Conservation (phyloP, 768 basidiomycete genomes). For the Leccinum broughii region DNA sequence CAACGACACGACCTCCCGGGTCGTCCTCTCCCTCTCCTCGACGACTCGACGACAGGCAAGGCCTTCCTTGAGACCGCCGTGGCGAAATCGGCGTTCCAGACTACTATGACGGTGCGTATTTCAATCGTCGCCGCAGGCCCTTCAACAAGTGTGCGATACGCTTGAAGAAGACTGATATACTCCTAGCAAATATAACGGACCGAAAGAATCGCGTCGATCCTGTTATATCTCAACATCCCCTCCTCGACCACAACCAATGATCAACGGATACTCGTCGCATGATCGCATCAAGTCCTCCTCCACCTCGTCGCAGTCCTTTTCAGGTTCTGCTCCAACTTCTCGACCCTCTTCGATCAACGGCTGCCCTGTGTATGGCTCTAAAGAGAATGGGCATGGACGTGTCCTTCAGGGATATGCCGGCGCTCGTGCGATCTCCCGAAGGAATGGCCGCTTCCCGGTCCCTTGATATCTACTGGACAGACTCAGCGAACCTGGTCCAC, state of each 20-base stretch:
- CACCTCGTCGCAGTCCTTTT: conserved; percentile 6
- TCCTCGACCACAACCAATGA: conserved; percentile 41
- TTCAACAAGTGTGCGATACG: conserved; percentile 77
- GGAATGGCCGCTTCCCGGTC: conserved; percentile 71
- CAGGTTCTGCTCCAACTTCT: not conserved
- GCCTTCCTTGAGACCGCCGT: conserved; percentile 89
- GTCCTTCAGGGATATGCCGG: conserved; percentile 65
- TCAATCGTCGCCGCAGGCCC: conserved; percentile 53
- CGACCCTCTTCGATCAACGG: conserved; percentile 22
- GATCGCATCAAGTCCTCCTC: conserved; percentile 24
- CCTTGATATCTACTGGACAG: conserved; percentile 55
- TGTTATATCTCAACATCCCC: conserved; percentile 43
- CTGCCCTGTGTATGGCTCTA: conserved; percentile 4
- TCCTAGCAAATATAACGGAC: conserved; percentile 89
- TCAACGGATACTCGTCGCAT: conserved; percentile 41
- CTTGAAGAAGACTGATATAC: conserved; percentile 77
- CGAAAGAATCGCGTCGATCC: conserved; percentile 47
- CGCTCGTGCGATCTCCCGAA: conserved; percentile 66
- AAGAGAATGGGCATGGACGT: conserved; percentile 37
- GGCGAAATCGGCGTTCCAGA: conserved; percentile 87
- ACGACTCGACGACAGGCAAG: no score
- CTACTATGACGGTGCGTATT: conserved; percentile 80
- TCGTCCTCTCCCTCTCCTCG: no score
- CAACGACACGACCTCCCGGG: no score
- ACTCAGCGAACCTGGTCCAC: conserved; percentile 33